Conservation (phyloP, 139 green algal genomes). For the Tetraselmis chui region DNA sequence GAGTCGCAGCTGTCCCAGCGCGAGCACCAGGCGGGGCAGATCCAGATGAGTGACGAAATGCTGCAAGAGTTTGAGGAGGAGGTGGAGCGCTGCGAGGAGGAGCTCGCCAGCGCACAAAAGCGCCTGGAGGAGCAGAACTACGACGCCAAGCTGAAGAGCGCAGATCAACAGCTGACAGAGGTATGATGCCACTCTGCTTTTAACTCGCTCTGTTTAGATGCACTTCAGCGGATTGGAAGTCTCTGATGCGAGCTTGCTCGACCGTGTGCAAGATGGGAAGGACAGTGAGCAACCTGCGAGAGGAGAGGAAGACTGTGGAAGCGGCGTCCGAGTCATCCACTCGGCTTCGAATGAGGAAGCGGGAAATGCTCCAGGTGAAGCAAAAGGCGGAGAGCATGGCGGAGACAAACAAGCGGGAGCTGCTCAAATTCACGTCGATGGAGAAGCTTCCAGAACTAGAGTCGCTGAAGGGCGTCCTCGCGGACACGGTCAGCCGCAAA, state of each 20-base stretch:
- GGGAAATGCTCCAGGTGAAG: neutral
- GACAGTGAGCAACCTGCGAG: neutral
- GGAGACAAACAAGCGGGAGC: conserved; percentile 1
- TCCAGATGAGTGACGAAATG: neutral
- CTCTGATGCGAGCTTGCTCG: no score
- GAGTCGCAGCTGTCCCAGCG: neutral
- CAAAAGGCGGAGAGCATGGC: neutral
- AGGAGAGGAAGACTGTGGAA: neutral
- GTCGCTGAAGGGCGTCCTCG: neutral
- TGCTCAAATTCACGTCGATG: neutral
- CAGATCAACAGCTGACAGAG: neutral
- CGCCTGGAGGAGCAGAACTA: neutral
- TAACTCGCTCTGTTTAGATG: no score
- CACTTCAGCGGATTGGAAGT: no score
- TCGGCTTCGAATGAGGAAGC: neutral
- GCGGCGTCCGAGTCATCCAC: neutral
- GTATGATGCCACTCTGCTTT: no score
- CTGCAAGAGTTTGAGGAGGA: neutral
- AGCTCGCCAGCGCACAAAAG: neutral
- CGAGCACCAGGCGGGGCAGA: neutral
- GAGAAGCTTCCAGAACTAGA: neutral
- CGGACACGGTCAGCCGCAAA: neutral
- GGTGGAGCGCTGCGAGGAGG: neutral
- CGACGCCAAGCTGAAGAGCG: neutral
- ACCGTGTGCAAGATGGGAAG: neutral